phyloP scores from a whole-genome alignment of 2,329 filamentous ascomycete species.

The Pseudogymnoascus sp. region DNA sequence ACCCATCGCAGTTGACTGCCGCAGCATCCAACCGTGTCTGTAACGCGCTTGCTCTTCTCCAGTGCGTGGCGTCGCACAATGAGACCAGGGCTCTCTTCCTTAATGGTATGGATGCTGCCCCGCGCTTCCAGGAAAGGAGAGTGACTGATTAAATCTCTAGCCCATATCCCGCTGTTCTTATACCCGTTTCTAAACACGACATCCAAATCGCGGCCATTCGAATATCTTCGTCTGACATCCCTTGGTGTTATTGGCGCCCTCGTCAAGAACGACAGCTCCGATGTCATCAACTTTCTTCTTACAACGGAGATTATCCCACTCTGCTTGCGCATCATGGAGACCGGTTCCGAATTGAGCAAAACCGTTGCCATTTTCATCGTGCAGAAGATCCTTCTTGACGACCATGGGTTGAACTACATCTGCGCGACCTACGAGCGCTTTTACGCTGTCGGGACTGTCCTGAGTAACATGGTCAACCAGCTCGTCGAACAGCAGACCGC shows the following conservation, averaged over 20 bases:
- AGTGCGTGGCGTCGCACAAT: constrained; percentile 95
- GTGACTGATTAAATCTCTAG: constrained; percentile 38
- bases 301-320: constrained; percentile 98
- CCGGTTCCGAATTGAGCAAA: constrained; percentile 94
- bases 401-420: constrained; percentile 94
- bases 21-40: constrained; percentile 97
- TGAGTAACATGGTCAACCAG: constrained; percentile 98
- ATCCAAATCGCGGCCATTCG: constrained; percentile 93
- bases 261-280: constrained; percentile 97
- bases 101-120: constrained; percentile 54
- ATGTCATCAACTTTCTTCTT: constrained; percentile 97
- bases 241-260: constrained; percentile 93
- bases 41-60: constrained; percentile 88
- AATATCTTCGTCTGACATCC: constrained; percentile 92
- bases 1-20: constrained; percentile 91
- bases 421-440: constrained; percentile 98
- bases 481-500: constrained; percentile 97
- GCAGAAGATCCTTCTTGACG: constrained; percentile 95
- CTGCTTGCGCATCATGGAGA: constrained; percentile 98
- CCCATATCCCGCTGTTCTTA: constrained; percentile 93
- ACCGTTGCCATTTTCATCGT: constrained; percentile 99
- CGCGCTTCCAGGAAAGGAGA: not conserved
- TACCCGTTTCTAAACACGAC: constrained; percentile 99
- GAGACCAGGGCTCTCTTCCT: constrained; percentile 91
- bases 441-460: constrained; percentile 92